A percentile compares a stretch with the other conserved stretches of the same genome.
Evolutionary conservation across 148 eudicot genomes (phyloP).

Genomic region (Fagopyrum homotropicum): DNA sequence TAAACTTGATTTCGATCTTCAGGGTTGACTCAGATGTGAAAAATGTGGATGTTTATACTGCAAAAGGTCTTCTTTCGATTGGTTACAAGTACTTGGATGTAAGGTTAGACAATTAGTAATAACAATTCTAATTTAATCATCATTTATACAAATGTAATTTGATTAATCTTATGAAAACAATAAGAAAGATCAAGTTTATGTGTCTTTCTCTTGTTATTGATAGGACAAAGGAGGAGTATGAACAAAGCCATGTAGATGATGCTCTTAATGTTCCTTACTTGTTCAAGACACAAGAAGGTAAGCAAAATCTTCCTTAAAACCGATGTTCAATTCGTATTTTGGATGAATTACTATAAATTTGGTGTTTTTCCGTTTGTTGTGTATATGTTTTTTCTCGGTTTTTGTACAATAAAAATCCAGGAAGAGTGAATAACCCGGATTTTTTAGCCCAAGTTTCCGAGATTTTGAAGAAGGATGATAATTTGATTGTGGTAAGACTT

Average conservation of each 20-base stretch:
- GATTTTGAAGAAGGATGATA: conserved; percentile 40
- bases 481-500: conserved; percentile 49
- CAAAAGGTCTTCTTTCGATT: conserved; percentile 34
- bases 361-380: not conserved
- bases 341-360: not conserved
- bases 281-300: conserved; percentile 59
- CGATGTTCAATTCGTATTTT: not conserved
- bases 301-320: not conserved
- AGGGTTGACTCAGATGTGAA: conserved; percentile 18
- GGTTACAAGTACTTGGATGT: conserved; percentile 57
- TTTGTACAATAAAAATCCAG: not conserved
- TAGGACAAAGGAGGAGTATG: conserved; percentile 59
- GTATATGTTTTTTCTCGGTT: no score
- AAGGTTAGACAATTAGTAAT: conserved; percentile 25
- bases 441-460: conserved; percentile 43
- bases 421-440: conserved; percentile 38
- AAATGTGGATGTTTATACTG: conserved; percentile 43
- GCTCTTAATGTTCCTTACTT: conserved; percentile 66
- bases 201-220: not conserved
- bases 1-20: not conserved
- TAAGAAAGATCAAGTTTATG: not conserved
- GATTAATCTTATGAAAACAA: not conserved
- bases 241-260: conserved; percentile 49
- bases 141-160: not conserved
- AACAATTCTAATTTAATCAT: not conserved